Conservation (phyloP, 2,329 filamentous ascomycete species). For the Microdochium trichocladiopsis region DNA sequence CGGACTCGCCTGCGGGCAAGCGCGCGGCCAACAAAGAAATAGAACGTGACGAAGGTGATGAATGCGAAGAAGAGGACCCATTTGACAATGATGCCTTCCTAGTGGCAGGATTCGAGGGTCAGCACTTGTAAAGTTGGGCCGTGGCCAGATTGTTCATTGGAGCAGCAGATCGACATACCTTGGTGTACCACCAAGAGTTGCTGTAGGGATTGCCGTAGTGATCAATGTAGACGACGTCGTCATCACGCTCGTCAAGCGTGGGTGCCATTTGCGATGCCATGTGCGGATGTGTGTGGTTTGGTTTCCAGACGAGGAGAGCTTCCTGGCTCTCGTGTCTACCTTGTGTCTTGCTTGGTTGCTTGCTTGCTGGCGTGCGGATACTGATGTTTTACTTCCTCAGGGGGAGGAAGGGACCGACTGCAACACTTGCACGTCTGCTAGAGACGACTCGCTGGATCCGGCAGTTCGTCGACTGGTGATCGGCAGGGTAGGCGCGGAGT, state of each 20-base stretch:
- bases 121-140: neutral
- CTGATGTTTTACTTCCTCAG: neutral
- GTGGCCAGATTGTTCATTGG: too few relatives aligned
- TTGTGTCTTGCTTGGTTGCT: neutral
- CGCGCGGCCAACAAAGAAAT: slow-evolving; percentile 60
- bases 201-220: neutral
- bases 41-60: slow-evolving; percentile 49
- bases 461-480: too few relatives aligned
- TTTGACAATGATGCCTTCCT: slow-evolving; percentile 61
- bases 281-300: neutral
- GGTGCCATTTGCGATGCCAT: neutral
- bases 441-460: too few relatives aligned
- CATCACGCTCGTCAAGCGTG: neutral
- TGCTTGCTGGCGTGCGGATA: neutral
- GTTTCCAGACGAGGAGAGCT: neutral
- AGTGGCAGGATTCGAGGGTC: neutral
- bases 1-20: slow-evolving; percentile 62
- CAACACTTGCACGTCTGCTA: too few relatives aligned
- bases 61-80: slow-evolving; percentile 63
- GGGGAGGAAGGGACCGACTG: too few relatives aligned
- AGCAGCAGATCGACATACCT: too few relatives aligned
- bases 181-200: slow-evolving; percentile 19
- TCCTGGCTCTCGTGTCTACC: too few relatives aligned
- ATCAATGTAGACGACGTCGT: neutral
- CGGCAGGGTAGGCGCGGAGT: too few relatives aligned